Percentiles rank a stretch among this genome's conserved stretches.
Evolutionary conservation across 2,329 filamentous ascomycete genomes (phyloP).

Genomic region (Trichoderma endophyticum): DNA sequence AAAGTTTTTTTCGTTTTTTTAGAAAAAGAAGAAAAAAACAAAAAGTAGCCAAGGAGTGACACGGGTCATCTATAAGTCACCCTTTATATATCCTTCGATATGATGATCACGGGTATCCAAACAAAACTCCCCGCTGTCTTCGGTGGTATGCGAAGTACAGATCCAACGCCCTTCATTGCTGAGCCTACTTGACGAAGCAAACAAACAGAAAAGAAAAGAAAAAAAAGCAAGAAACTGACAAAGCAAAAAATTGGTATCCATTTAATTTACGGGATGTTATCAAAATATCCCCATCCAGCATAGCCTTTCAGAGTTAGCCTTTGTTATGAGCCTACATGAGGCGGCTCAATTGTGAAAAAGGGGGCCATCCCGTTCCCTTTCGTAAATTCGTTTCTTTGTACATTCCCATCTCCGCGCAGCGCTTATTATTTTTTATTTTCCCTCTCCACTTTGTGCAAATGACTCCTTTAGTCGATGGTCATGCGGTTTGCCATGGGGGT

Average conservation of each 20-base stretch:
- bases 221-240: conserved; percentile 6
- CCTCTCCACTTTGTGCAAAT: not conserved
- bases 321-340: conserved; percentile 17
- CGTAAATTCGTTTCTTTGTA: conserved; percentile 38
- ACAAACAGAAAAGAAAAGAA: not conserved
- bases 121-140: conserved; percentile 19
- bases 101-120: conserved; percentile 17
- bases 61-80: conserved; percentile 13
- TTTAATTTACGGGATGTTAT: conserved; percentile 18
- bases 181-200: conserved; percentile 16
- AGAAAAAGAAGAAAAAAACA: not conserved
- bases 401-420: conserved; percentile 19
- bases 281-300: conserved; percentile 10
- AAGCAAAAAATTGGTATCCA: conserved; percentile 19
- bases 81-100: conserved; percentile 14
- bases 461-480: conserved; percentile 54
- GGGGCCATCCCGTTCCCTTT: conserved; percentile 18
- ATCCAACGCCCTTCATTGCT: conserved; percentile 17
- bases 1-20: not conserved
- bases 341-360: conserved; percentile 7
- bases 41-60: conserved; percentile 13
- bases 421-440: not conserved
- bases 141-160: conserved; percentile 3
- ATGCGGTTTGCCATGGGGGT: conserved; percentile 53
- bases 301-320: conserved; percentile 7